Conservation (phyloP, 768 basidiomycete genomes). For the Pisolithus orientalis region DNA sequence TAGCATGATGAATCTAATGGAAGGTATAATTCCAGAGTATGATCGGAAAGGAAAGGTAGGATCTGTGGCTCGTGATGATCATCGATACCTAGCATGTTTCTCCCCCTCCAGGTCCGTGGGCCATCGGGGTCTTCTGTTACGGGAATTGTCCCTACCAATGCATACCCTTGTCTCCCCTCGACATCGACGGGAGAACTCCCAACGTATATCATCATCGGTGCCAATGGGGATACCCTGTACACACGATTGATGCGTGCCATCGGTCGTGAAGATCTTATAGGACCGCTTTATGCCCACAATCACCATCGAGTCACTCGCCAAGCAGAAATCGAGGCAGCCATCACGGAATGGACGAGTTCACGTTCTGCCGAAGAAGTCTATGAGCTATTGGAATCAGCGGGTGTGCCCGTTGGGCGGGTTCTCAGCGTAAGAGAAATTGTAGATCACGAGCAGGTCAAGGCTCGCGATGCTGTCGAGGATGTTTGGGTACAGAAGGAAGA, state of each 20-base stretch:
- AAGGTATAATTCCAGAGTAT: slow-evolving; percentile 70
- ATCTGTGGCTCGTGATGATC: background rate
- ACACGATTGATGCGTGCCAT: slow-evolving; percentile 58
- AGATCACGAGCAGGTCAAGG: slow-evolving; percentile 48
- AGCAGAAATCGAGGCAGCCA: slow-evolving; percentile 53
- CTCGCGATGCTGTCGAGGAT: slow-evolving; percentile 52
- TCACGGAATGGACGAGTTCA: slow-evolving; percentile 50
- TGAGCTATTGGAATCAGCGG: slow-evolving; percentile 39
- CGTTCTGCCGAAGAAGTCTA: slow-evolving; percentile 50
- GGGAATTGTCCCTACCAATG: slow-evolving; percentile 71
- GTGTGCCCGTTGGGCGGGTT: slow-evolving; percentile 62
- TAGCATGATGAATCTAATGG: slow-evolving; percentile 75
- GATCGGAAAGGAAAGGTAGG: slow-evolving; percentile 62
- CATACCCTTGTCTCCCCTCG: slow-evolving; percentile 58
- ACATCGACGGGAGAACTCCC: slow-evolving; percentile 32
- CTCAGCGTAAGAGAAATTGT: slow-evolving; percentile 58
- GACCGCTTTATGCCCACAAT: slow-evolving; percentile 42
- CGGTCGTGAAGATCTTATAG: slow-evolving; percentile 52
- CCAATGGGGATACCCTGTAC: slow-evolving; percentile 68
- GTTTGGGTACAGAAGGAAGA: slow-evolving; percentile 42
- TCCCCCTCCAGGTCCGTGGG: slow-evolving; percentile 46
- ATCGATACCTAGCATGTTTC: background rate
- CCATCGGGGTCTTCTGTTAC: slow-evolving; percentile 73
- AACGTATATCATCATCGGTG: slow-evolving; percentile 64
- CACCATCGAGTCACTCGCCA: slow-evolving; percentile 37